Evolutionary conservation across 2,329 filamentous ascomycete genomes (phyloP).

Genomic region (Phaeosphaeria sp.): DNA sequence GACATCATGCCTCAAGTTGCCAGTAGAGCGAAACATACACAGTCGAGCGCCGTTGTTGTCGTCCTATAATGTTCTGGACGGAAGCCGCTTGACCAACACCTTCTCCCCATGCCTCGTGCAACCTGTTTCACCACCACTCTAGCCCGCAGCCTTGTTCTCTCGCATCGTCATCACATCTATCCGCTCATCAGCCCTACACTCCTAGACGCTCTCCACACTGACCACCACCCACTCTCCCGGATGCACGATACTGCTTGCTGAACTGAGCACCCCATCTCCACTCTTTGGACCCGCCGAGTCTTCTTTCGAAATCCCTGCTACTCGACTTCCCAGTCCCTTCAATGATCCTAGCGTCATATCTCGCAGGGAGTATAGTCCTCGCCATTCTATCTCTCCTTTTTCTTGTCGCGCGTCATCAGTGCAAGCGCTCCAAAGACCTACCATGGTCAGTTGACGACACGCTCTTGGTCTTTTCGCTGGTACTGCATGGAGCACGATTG

Average conservation of each 20-base stretch:
- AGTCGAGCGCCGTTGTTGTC: not conserved
- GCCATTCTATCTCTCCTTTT: slow-evolving; percentile 24
- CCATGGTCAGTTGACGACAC: slow-evolving; percentile 29
- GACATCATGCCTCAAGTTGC: slow-evolving; percentile 1
- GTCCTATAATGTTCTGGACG: not conserved
- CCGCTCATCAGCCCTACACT: not conserved
- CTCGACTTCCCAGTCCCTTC: slow-evolving; percentile 3
- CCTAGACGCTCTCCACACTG: not conserved
- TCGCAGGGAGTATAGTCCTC: slow-evolving; percentile 21
- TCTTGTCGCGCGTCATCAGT: slow-evolving; percentile 22
- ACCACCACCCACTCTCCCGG: not conserved
- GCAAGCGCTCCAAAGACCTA: slow-evolving; percentile 25
- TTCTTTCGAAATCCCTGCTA: slow-evolving; percentile 1
- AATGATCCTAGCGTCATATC: slow-evolving; percentile 17
- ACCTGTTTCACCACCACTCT: not conserved
- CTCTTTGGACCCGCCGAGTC: not conserved
- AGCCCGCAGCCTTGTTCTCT: not conserved
- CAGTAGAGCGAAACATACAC: not conserved
- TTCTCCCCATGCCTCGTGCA: not conserved
- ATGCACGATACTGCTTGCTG: not conserved
- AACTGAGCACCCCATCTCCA: slow-evolving; percentile 4
- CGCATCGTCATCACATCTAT: not conserved
- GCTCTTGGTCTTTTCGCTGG: slow-evolving; percentile 28
- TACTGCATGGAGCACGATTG: not conserved
- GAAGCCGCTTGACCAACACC: not conserved